Evolutionary conservation across 306 rosid genomes (phyloP).

Genomic region (Cucumis melo): DNA sequence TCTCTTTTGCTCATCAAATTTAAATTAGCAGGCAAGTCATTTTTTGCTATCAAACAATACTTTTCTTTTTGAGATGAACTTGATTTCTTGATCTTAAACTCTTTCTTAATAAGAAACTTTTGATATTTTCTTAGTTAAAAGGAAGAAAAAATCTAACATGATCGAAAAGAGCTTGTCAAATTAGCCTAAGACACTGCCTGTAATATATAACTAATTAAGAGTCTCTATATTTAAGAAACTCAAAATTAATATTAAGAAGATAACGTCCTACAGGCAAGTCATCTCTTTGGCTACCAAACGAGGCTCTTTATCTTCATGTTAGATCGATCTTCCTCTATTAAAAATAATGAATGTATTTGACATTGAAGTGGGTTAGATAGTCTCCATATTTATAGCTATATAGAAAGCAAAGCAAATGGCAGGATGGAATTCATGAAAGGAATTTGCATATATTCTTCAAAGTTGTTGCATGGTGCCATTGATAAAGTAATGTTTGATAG

Average conservation of each 20-base stretch:
- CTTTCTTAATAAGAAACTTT: neutral
- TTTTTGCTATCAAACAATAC: slow-evolving; percentile 1
- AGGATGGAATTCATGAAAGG: neutral
- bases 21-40: neutral
- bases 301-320: neutral
- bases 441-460: neutral
- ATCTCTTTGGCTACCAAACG: neutral
- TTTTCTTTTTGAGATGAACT: neutral
- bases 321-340: neutral
- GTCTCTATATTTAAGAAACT: neutral
- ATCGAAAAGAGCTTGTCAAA: slow-evolving; percentile 4
- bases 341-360: neutral
- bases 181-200: slow-evolving; percentile 19
- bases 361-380: neutral
- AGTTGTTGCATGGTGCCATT: neutral
- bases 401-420: neutral
- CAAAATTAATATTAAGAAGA: neutral
- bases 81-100: neutral
- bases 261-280: neutral
- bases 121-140: neutral
- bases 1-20: neutral
- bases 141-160: slow-evolving; percentile 18
- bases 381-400: neutral
- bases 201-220: neutral
- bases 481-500: neutral